Percentiles rank a stretch among this genome's conserved stretches.
Evolutionary conservation across 352 stramenopile species (phyloP).

Genomic region (Pythium aristosporum): DNA sequence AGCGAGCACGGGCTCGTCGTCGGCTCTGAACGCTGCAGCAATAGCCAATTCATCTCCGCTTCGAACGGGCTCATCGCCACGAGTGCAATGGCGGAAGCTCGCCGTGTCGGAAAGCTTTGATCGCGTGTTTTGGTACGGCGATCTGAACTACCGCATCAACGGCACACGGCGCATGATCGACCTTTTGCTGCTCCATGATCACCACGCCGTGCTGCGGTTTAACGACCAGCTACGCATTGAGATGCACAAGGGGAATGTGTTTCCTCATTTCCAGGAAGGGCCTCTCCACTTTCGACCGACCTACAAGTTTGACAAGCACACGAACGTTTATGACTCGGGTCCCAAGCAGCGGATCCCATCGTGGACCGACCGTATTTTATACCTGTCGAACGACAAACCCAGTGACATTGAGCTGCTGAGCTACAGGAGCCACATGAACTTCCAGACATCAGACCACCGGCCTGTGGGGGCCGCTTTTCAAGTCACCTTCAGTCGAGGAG

Average conservation of each 20-base stretch:
- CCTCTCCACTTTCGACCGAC: constrained; percentile 92
- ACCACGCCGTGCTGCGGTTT: constrained; percentile 77
- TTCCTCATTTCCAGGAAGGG: constrained; percentile 89
- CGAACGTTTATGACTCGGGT: constrained; percentile 92
- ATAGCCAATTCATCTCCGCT: constrained; percentile 29
- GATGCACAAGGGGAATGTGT: constrained; percentile 79
- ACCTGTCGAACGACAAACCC: constrained; percentile 51
- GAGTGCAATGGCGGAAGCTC: neutral
- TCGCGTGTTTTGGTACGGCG: constrained; percentile 92
- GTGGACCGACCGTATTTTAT: constrained; percentile 96
- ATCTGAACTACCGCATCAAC: constrained; percentile 96
- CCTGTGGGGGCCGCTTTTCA: constrained; percentile 68
- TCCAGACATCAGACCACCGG: constrained; percentile 74
- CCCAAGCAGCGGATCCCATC: constrained; percentile 94
- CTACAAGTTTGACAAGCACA: constrained; percentile 96
- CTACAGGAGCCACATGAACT: constrained; percentile 67
- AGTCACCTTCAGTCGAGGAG: constrained; percentile 35
- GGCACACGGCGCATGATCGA: constrained; percentile 89
- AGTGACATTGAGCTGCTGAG: constrained; percentile 54
- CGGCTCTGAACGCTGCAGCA: constrained; percentile 6
- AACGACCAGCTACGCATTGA: constrained; percentile 92
- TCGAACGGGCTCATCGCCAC: constrained; percentile 3
- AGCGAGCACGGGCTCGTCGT: neutral
- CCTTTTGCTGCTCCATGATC: constrained; percentile 57
- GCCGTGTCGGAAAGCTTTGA: constrained; percentile 73